Percentiles rank a stretch among this genome's conserved stretches.
These are phyloP conservation scores for Aspergillus costaricaensis DNA, from an alignment of 2,329 filamentous ascomycete genomes.

Conservation along the genomic window DNA sequence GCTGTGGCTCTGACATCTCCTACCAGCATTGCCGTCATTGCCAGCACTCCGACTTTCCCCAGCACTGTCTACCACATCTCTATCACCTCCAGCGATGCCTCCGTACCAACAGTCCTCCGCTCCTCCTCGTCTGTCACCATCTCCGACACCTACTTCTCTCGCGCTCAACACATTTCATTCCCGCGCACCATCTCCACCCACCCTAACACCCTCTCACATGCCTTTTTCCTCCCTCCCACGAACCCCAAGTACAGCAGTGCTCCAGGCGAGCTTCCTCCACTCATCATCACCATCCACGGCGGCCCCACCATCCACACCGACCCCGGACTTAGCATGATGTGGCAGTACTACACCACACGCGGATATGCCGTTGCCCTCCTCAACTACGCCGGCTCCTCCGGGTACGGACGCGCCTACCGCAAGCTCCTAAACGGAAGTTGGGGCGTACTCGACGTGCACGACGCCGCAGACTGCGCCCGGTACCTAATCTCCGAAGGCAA, in stretches of 20 bases:
- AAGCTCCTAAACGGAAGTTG: constrained; percentile 53
- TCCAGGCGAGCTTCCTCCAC: constrained; percentile 44
- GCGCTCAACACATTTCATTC: constrained; percentile 1
- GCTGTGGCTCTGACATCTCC: constrained; percentile 20
- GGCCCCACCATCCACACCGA: constrained; percentile 52
- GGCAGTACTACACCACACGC: constrained; percentile 57
- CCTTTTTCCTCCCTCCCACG: constrained; percentile 52
- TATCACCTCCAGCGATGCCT: background rate
- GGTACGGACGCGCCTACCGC: constrained; percentile 55
- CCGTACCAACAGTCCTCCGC: background rate
- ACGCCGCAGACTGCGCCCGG: constrained; percentile 51
- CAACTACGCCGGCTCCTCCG: constrained; percentile 57
- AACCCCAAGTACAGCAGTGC: constrained; percentile 47
- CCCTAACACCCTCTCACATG: background rate
- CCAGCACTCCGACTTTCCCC: constrained; percentile 22
- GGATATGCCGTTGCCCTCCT: constrained; percentile 55
- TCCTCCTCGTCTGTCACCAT: background rate
- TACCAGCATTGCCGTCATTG: constrained; percentile 24
- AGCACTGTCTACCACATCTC: constrained; percentile 23
- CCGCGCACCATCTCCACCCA: background rate
- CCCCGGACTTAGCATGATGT: constrained; percentile 48
- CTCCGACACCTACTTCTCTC: background rate
- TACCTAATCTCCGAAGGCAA: constrained; percentile 44
- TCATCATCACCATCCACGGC: constrained; percentile 55
- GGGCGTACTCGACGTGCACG: constrained; percentile 55